Base-by-base conservation (phyloP, 352 stramenopile species). In the Pythium angustatum region DNA sequence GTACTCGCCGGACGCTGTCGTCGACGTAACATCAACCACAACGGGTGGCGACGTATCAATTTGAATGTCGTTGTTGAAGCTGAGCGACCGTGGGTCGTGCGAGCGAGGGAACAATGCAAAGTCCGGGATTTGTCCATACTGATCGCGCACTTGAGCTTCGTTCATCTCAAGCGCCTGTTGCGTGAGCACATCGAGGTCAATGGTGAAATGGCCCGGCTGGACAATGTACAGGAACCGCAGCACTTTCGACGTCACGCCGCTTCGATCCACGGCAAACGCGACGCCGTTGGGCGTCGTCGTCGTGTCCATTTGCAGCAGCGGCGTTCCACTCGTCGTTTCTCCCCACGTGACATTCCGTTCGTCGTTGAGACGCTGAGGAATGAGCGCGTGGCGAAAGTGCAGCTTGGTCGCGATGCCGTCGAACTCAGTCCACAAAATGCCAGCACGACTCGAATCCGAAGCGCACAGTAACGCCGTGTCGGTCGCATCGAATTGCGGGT, bases 391-490 rank as follows among this genome's bases (percentile, higher is more conserved):
- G 0, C 79, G 73, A 47, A 90, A 75, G 19, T 81, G 80, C 17
- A 91, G 44, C 38, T 93, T 91, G 9, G 81, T 76, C 2, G 80
- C 76, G 26, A 85, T 76, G 0, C 82, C 84, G 41, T 93, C 82
- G 38, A 83, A 91, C 38, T 93, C 84, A 0, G 80, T 91, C 84
- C 84, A 93, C 7, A 88, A 36, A 9, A 91, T 14, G 5, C 79
- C 84, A 2, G 77, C 62, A 6, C 59, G 15, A 2, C 38, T 55
- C 4, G 36, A 31, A 4, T 57, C 44, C 2, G 63, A 73, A 0
- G 75, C 77, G 33, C 84, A 93, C 3, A 88, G 51, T 0, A 90
- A 51, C 6, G 64, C 52, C 0, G 69, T 65, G 15, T 85, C 73
- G 5, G 76, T 62, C 0, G 59, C 66, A 27, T 91, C 82, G 10